Evolutionary conservation across 345 rosid genomes (phyloP), one percentile per base, ranked within the genome.

Genomic region (Sisymbrium irio): DNA sequence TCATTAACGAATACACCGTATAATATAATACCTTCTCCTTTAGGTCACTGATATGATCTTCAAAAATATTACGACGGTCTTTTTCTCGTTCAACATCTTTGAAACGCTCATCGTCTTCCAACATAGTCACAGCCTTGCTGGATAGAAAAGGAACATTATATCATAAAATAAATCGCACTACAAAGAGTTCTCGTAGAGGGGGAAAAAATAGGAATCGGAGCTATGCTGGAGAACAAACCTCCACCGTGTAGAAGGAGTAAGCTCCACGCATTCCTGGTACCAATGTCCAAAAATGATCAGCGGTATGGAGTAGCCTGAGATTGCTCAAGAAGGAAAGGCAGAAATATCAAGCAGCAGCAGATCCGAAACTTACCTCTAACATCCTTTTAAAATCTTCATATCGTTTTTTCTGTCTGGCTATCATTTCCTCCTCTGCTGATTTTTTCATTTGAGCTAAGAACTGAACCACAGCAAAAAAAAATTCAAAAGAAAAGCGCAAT

Each of bases 71-170:
- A 84, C 77, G 90, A 61, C 99, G 93, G 28, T 95, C 99, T 77
- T 85, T 88, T 74, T 92, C 99, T 69, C 97, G 82, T 54, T 92
- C 97, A 71, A 95, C 76, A 66, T 87, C 96, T 86, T 88, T 86
- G 63, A 87, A 95, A 51, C 96, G 90, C 44, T 90, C 94, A 71
- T 92, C 96, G 67, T 87, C 83, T 81, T 92, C 96, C 80, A 95
- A 84, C 71, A 92, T 75, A 22, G 83, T 42, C 67, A 75, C 78
- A 40, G 82, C 89, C 89, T 92, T 95, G 84, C 99, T 95, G 96
- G 78, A 84, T 60, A 35, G 69, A 56, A 47, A 45, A 75, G 69
- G 65, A 58, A 71, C 42, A 67, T 70, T 18, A 44, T 46, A 63
- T 47, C 55, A 80, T 28, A 19, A 44, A 46, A 5, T 30, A 75